A percentile compares a stretch with the other conserved stretches of the same genome.
Evolutionary conservation across 768 basidiomycete genomes (phyloP).

Genomic region (Mycena belliarum): DNA sequence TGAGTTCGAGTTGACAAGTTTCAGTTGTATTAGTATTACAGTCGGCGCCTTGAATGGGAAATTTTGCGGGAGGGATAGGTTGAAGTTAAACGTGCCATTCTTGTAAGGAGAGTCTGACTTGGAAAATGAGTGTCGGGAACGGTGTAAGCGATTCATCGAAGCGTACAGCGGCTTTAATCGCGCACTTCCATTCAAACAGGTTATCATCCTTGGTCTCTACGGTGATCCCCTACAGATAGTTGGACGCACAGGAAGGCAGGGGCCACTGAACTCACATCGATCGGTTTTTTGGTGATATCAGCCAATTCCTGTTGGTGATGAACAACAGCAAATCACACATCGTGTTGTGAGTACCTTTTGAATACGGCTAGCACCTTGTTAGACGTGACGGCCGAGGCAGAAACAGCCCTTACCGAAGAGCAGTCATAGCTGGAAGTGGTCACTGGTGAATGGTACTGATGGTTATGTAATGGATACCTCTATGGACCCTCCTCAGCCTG

Average conservation of each 20-base stretch:
- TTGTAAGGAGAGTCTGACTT: constrained; percentile 84
- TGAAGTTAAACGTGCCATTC: constrained; percentile 78
- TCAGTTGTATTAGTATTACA: no score
- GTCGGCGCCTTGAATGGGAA: constrained; percentile 88
- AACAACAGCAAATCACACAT: background rate
- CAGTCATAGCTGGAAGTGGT: no score
- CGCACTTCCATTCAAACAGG: constrained; percentile 75
- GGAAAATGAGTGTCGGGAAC: constrained; percentile 6
- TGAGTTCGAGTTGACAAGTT: background rate
- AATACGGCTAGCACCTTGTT: constrained; percentile 54
- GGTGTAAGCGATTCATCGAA: constrained; percentile 5
- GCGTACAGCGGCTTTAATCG: constrained; percentile 73
- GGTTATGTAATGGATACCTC: no score
- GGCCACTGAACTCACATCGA: constrained; percentile 48
- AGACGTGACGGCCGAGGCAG: constrained; percentile 3
- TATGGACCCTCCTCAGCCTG: constrained; percentile 16
- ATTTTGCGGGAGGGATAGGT: constrained; percentile 67
- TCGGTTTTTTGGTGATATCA: constrained; percentile 61
- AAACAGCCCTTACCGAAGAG: constrained; percentile 38
- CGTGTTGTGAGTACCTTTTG: constrained; percentile 57
- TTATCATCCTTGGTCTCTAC: constrained; percentile 71
- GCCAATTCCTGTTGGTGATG: constrained; percentile 57
- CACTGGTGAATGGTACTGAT: no score
- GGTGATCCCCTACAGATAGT: constrained; percentile 51
- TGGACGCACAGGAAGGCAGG: constrained; percentile 14